Percentiles rank a stretch among this genome's conserved stretches.
phyloP scores from a whole-genome alignment of 1,139 yeast species.

The Hemisphaericaspora subhashii region DNA sequence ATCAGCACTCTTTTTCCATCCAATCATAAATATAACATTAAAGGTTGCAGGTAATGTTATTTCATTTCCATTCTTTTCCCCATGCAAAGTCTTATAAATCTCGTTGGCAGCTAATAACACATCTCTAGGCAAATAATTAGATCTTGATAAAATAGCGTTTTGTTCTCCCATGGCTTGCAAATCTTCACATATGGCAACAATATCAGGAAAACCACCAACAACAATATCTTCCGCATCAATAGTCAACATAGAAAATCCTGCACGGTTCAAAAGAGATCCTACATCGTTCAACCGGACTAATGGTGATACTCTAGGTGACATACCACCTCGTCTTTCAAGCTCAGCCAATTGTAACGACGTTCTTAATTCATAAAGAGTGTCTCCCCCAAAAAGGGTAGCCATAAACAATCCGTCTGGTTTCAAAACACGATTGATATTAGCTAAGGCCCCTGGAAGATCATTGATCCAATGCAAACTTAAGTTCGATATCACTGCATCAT shows the following conservation, averaged over 20 bases:
- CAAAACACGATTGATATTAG: constrained; percentile 57
- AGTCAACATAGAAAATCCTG: constrained; percentile 78
- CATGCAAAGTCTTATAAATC: constrained; percentile 71
- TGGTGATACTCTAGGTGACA: constrained; percentile 80
- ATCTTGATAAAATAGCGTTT: constrained; percentile 63
- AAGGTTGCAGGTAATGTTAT: constrained; percentile 62
- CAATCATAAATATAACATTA: constrained; percentile 78
- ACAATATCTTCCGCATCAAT: constrained; percentile 83
- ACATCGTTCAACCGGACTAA: constrained; percentile 77
- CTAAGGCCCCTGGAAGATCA: constrained; percentile 67
- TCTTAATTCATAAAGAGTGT: constrained; percentile 76
- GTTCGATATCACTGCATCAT: constrained; percentile 74
- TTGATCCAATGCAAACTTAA: constrained; percentile 84
- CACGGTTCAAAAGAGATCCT: constrained; percentile 69
- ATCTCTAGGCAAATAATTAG: constrained; percentile 60
- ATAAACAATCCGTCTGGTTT: constrained; percentile 82
- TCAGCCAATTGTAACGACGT: constrained; percentile 83
- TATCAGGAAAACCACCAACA: constrained; percentile 76
- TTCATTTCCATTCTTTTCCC: constrained; percentile 52
- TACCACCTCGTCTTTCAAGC: constrained; percentile 74
- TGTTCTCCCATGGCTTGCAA: constrained; percentile 84
- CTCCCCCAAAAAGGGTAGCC: constrained; percentile 86
- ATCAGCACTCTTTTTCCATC: constrained; percentile 74
- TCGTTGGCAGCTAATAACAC: constrained; percentile 73
- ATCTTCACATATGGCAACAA: constrained; percentile 66